These are phyloP conservation scores for Pisolithus microcarpus DNA, from an alignment of 768 basidiomycete species.

Conservation along the genomic window DNA sequence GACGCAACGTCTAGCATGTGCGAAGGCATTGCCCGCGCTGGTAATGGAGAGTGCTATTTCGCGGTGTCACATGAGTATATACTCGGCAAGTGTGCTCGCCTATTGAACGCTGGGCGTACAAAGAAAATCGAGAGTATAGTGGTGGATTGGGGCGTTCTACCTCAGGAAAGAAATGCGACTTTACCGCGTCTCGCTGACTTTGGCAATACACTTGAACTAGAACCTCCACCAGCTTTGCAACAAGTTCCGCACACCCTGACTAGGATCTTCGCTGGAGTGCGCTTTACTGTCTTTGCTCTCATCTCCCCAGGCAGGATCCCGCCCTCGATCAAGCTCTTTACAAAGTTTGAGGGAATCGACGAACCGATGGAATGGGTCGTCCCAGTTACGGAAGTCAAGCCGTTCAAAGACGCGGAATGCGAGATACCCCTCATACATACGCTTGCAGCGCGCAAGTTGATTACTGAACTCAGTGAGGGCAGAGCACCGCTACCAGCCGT, in stretches of 20 bases:
- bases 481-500: slow-evolving; percentile 21
- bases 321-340: slow-evolving; percentile 18
- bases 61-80: slow-evolving; percentile 42
- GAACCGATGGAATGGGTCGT: slow-evolving; percentile 14
- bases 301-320: slow-evolving; percentile 19
- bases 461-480: slow-evolving; percentile 42
- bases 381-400: slow-evolving; percentile 18
- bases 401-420: slow-evolving; percentile 16
- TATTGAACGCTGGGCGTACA: slow-evolving; percentile 46
- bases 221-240: slow-evolving; percentile 27
- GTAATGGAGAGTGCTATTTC: slow-evolving; percentile 44
- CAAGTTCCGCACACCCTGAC: slow-evolving; percentile 28
- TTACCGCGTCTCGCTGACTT: slow-evolving; percentile 8
- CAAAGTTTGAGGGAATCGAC: slow-evolving; percentile 20
- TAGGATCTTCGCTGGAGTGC: slow-evolving; percentile 27
- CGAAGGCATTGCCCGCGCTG: slow-evolving; percentile 45
- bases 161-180: not conserved
- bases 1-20: slow-evolving; percentile 44
- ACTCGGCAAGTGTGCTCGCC: slow-evolving; percentile 38
- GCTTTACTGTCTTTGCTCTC: slow-evolving; percentile 31
- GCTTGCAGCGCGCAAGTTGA: slow-evolving; percentile 46
- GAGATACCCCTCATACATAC: slow-evolving; percentile 40
- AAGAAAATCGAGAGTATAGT: slow-evolving; percentile 38
- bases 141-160: slow-evolving; percentile 41
- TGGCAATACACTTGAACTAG: slow-evolving; percentile 16